These are phyloP conservation scores for Beta macrorhiza DNA, from an alignment of 179 eudicot genomes.

Conservation along the genomic window DNA sequence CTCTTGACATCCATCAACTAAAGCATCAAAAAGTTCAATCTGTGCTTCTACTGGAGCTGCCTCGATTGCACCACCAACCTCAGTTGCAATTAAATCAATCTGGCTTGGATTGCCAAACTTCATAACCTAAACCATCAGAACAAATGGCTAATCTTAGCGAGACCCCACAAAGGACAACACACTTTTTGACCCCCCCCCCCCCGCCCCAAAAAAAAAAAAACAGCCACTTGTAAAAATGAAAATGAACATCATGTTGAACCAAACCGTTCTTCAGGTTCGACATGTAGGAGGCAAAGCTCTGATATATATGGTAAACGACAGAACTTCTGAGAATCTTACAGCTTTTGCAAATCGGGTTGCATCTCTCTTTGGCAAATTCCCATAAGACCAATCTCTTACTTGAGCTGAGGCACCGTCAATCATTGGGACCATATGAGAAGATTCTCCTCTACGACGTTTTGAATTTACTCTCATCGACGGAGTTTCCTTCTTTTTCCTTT, in stretches of 20 bases:
- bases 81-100: constrained; percentile 70
- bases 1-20: constrained; percentile 92
- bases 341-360: constrained; percentile 91
- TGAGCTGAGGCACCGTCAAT: constrained; percentile 95
- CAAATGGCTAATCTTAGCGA: constrained; percentile 11
- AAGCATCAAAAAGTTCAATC: constrained; percentile 86
- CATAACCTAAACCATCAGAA: constrained; percentile 61
- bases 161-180: neutral
- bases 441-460: constrained; percentile 82
- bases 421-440: constrained; percentile 58
- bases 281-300: too few species aligned
- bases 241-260: neutral
- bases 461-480: constrained; percentile 48
- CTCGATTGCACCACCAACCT: constrained; percentile 92
- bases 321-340: constrained; percentile 41
- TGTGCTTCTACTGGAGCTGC: constrained; percentile 88
- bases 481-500: constrained; percentile 80
- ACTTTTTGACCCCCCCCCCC: neutral
- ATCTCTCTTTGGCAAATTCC: constrained; percentile 92
- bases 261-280: too few species aligned
- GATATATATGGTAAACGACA: too few species aligned
- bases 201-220: neutral
- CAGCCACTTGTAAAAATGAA: neutral
- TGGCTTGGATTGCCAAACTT: constrained; percentile 94
- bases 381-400: constrained; percentile 95